Conservation (phyloP, 306 rosid genomes). For the Cucumis cinereus region DNA sequence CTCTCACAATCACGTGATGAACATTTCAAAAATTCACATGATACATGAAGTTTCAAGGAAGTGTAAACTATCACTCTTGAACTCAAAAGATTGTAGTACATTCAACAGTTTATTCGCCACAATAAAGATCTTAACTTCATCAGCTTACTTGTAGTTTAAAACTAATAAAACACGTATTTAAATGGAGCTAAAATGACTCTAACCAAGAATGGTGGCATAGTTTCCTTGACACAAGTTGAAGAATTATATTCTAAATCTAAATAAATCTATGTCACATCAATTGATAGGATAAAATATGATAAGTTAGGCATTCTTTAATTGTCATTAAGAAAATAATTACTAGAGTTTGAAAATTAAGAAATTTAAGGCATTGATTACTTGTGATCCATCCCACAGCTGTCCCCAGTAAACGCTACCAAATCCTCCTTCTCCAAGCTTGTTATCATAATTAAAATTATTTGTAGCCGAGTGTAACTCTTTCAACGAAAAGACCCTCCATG, state of each 20-base stretch:
- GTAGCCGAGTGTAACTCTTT: constrained; percentile 93
- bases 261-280: neutral
- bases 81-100: neutral
- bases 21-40: neutral
- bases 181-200: neutral
- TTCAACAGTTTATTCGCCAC: neutral
- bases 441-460: constrained; percentile 89
- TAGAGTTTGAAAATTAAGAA: neutral
- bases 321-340: neutral
- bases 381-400: constrained; percentile 99
- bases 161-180: neutral
- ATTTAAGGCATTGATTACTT: constrained; percentile 28
- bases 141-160: neutral
- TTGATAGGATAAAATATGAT: neutral
- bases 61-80: neutral
- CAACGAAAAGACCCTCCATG: constrained; percentile 88
- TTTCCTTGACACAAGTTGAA: neutral
- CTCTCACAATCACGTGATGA: neutral
- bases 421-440: constrained; percentile 99
- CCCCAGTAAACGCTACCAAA: constrained; percentile 99
- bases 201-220: neutral
- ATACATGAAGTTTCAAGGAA: neutral
- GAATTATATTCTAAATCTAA: neutral
- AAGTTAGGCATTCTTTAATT: neutral
- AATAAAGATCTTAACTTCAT: neutral